Evolutionary conservation across 179 eudicot genomes (phyloP).

Genomic region (Carnegiea gigantea): DNA sequence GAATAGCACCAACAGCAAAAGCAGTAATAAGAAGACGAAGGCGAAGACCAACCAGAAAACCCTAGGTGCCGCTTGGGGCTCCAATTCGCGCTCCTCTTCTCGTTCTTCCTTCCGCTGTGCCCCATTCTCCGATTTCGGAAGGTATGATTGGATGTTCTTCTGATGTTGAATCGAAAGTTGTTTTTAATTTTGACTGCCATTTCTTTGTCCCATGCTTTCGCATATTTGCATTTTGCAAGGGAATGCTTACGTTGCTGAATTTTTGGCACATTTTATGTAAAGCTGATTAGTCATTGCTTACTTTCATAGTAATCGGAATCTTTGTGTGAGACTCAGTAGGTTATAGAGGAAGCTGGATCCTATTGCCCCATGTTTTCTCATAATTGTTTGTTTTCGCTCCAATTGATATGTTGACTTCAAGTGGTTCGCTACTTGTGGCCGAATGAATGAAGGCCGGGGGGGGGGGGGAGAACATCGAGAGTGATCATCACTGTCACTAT

Average conservation of each 20-base stretch:
- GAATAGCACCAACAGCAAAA: slow-evolving; percentile 27
- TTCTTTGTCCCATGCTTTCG: background rate
- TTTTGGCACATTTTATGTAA: background rate
- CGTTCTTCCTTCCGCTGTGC: slow-evolving; percentile 64
- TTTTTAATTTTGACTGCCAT: background rate
- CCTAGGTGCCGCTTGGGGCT: slow-evolving; percentile 90
- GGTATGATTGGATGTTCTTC: slow-evolving; percentile 34
- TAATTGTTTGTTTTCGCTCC: background rate
- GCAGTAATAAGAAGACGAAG: slow-evolving; percentile 35
- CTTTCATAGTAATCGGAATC: background rate
- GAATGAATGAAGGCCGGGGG: background rate
- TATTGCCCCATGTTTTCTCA: too few species aligned
- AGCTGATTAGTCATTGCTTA: background rate
- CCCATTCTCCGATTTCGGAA: slow-evolving; percentile 83
- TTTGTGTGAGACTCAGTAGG: background rate
- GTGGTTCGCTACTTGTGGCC: too few species aligned
- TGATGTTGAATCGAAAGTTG: background rate
- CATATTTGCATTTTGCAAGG: background rate
- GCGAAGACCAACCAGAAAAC: slow-evolving; percentile 67
- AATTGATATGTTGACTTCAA: background rate
- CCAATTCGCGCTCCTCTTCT: slow-evolving; percentile 73
- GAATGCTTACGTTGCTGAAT: background rate
- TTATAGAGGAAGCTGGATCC: background rate
- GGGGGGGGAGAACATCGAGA: background rate
- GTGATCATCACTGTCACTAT: background rate